Evolutionary conservation across 2,329 filamentous ascomycete genomes (phyloP).

Genomic region (Claviceps sp.): DNA sequence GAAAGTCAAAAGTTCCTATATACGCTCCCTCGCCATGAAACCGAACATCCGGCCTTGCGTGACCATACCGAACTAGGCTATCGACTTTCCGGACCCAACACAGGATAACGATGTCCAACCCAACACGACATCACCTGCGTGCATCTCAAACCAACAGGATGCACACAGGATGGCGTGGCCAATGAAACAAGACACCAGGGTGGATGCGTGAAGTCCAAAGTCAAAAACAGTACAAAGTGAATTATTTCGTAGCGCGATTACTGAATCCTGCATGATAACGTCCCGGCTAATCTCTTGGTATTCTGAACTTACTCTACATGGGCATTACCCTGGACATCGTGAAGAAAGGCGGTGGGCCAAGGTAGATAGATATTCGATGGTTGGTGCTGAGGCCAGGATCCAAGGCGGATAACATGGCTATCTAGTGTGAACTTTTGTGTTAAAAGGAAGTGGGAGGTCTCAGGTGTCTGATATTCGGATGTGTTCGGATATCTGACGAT

Average conservation of each 20-base stretch:
- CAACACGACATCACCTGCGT: too few species aligned
- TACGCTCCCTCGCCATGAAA: too few species aligned
- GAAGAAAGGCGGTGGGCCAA: constrained; percentile 4
- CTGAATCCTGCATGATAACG: constrained; percentile 12
- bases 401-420: background rate
- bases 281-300: constrained; percentile 12
- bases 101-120: too few species aligned
- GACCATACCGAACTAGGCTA: too few species aligned
- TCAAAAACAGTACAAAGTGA: background rate
- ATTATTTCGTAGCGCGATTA: constrained; percentile 16
- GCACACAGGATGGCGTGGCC: background rate
- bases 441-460: constrained; percentile 1
- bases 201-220: background rate
- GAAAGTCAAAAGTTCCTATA: too few species aligned
- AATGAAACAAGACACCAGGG: background rate
- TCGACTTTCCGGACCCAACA: too few species aligned
- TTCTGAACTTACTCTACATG: constrained; percentile 18
- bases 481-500: background rate
- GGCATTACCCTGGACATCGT: constrained; percentile 13
- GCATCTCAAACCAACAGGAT: too few species aligned
- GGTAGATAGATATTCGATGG: constrained; percentile 1
- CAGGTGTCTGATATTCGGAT: constrained; percentile 4
- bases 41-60: too few species aligned
- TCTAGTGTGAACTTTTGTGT: background rate
- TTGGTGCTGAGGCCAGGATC: background rate